These are phyloP conservation scores for Austroboletus festivus DNA, from an alignment of 768 basidiomycete genomes.

Conservation along the genomic window DNA sequence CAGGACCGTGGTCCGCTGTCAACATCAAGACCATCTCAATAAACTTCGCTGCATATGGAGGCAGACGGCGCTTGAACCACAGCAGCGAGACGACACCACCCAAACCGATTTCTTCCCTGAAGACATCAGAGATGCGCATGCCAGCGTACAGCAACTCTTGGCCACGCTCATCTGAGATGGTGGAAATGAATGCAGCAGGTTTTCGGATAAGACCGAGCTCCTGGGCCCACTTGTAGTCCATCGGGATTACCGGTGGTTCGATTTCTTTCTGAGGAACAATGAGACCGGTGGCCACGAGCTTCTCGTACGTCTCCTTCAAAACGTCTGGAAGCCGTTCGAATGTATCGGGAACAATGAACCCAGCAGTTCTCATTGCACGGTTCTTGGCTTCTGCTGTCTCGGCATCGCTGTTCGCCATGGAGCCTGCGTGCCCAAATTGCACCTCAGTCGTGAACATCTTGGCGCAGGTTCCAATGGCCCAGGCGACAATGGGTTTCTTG, in stretches of 20 bases:
- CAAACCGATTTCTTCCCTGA: slow-evolving; percentile 95
- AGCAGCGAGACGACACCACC: slow-evolving; percentile 94
- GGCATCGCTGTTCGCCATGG: slow-evolving; percentile 94
- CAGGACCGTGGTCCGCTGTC: slow-evolving; percentile 97
- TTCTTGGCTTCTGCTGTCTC: slow-evolving; percentile 99
- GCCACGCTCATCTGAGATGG: slow-evolving; percentile 98
- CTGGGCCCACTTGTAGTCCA: slow-evolving; percentile 99
- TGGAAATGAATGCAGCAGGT: slow-evolving; percentile 97
- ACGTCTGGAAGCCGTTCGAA: slow-evolving; percentile 93
- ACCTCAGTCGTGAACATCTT: slow-evolving; percentile 99
- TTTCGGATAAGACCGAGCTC: slow-evolving; percentile 98
- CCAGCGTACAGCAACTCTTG: slow-evolving; percentile 98
- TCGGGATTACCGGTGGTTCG: slow-evolving; percentile 95
- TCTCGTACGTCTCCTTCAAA: slow-evolving; percentile 81
- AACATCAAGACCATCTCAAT: slow-evolving; percentile 99
- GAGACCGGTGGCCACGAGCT: slow-evolving; percentile 64
- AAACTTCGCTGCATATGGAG: slow-evolving; percentile 94
- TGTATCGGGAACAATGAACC: slow-evolving; percentile 95
- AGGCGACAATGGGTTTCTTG: slow-evolving; percentile 98
- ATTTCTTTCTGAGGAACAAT: slow-evolving; percentile 73
- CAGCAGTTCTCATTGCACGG: slow-evolving; percentile 87
- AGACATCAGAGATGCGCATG: slow-evolving; percentile 98
- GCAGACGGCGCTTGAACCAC: slow-evolving; percentile 97
- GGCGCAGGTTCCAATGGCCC: slow-evolving; percentile 99
- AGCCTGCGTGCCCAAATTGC: slow-evolving; percentile 98